Percentiles rank a stretch among this genome's conserved stretches.
phyloP scores from a whole-genome alignment of 179 eudicot species.

The Gypsophila paniculata region DNA sequence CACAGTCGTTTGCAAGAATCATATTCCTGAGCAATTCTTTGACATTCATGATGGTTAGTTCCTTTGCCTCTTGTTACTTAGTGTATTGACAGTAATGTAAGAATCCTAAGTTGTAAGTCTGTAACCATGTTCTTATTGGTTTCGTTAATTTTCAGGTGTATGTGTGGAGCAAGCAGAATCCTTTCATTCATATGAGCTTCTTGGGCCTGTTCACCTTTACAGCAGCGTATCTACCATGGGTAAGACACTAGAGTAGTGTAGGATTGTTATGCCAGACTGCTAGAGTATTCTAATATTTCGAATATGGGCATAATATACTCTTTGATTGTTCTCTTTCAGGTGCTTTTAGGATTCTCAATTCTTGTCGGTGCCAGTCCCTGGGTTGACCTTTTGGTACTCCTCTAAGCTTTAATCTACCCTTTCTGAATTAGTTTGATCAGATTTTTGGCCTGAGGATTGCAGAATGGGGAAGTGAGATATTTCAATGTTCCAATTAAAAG shows the following conservation, averaged over 20 bases:
- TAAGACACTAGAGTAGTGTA: constrained; percentile 30
- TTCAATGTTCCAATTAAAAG: not conserved
- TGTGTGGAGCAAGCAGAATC: constrained; percentile 99
- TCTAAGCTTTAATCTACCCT: constrained; percentile 11
- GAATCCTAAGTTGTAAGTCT: not conserved
- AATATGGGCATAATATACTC: not conserved
- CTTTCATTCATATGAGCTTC: constrained; percentile 93
- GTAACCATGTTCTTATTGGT: constrained; percentile 9
- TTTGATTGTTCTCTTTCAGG: constrained; percentile 43
- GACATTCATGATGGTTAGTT: constrained; percentile 95
- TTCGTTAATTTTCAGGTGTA: constrained; percentile 52
- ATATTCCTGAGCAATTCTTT: constrained; percentile 94
- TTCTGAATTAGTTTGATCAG: constrained; percentile 2
- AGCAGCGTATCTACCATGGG: constrained; percentile 97
- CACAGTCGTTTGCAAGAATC: constrained; percentile 85
- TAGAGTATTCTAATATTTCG: not conserved
- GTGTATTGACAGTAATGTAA: not conserved
- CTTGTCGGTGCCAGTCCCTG: constrained; percentile 98
- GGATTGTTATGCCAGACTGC: not conserved
- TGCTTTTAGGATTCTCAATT: constrained; percentile 87
- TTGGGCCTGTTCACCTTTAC: constrained; percentile 94
- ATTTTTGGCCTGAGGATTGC: not conserved
- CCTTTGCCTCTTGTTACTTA: not conserved
- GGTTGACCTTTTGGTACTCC: constrained; percentile 86
- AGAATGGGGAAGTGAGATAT: not conserved